Evolutionary conservation across 2,329 filamentous ascomycete species (phyloP), one percentile per base, ranked within the genome.

Genomic region (Coleophoma crateriformis): DNA sequence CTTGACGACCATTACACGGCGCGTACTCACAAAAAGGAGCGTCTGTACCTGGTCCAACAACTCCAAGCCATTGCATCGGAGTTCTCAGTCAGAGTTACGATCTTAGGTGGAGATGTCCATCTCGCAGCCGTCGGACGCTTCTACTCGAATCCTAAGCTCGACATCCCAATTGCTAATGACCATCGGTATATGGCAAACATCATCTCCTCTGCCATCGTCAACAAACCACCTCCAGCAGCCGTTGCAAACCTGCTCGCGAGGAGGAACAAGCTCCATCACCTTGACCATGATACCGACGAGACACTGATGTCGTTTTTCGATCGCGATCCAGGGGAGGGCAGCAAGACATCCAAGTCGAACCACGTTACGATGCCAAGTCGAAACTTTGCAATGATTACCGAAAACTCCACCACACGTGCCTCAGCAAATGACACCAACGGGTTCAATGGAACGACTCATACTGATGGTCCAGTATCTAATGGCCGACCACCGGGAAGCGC

Each of bases 1-100:
- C 76, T 96, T 17, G 92, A 97, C 67, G 94, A 99, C 66, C 94
- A 99, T 55, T 96, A 96, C 73, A 96, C 92, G 1, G 89, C 91
- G 6, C 83, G 83, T 54, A 90, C 90, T 46, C 92, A 97, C 75
- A 97, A 96, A 70, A 79, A 81, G 52, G 92, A 97, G 74, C 87
- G 92, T 41, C 84, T 84, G 50, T 76, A 82, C 37, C 75, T 97
- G 40, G 76, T 99, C 38, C 80, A 90, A 60, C 82, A 88, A 57
- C 76, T 99, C 37, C 94, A 99, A 68, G 79, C 83, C 37, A 76
- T 97, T 43, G 87, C 91, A 33, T 84, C 87, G 3, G 87, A 91
- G 58, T 94, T 90, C 64, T 95, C 90, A 2, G 82, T 95, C 15
- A 87, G 94, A 47, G 79, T 96, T 48, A 97, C 90, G 4, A 95